Conservation (phyloP, 1,284 basidiomycete genomes). For the Fomitiporia mediterranea region DNA sequence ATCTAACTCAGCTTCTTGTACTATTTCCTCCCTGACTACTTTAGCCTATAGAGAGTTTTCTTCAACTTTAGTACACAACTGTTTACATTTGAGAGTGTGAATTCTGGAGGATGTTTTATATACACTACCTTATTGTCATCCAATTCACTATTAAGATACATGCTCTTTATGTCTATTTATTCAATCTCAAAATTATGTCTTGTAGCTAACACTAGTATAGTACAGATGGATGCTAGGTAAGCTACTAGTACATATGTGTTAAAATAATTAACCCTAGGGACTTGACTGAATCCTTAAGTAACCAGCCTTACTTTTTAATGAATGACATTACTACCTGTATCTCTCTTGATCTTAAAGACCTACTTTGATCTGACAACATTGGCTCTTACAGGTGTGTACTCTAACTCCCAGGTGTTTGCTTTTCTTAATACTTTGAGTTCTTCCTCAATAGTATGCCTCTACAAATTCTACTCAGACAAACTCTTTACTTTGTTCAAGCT, state of each 20-base stretch:
- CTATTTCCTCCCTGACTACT: constrained; percentile 26
- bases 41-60: constrained; percentile 26
- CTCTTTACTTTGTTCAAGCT: constrained; percentile 24
- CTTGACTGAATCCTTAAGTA: constrained; percentile 40
- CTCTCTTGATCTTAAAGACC: constrained; percentile 35
- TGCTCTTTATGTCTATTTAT: constrained; percentile 31
- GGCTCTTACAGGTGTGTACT: constrained; percentile 22
- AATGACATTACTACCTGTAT: constrained; percentile 29
- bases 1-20: constrained; percentile 20
- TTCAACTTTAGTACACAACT: constrained; percentile 24
- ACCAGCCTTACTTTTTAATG: constrained; percentile 37
- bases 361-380: constrained; percentile 31
- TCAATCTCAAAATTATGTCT: constrained; percentile 25
- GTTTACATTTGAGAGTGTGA: constrained; percentile 7
- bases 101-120: constrained; percentile 28
- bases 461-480: constrained; percentile 25
- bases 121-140: constrained; percentile 28
- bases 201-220: constrained; percentile 30
- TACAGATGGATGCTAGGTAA: constrained; percentile 30
- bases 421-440: constrained; percentile 26
- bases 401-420: constrained; percentile 27
- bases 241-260: constrained; percentile 39
- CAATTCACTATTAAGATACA: constrained; percentile 31
- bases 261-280: constrained; percentile 37
- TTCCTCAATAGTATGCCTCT: constrained; percentile 29